Conservation (phyloP, 495 filamentous ascomycete genomes). For the Polyplosphaeria fusca region DNA sequence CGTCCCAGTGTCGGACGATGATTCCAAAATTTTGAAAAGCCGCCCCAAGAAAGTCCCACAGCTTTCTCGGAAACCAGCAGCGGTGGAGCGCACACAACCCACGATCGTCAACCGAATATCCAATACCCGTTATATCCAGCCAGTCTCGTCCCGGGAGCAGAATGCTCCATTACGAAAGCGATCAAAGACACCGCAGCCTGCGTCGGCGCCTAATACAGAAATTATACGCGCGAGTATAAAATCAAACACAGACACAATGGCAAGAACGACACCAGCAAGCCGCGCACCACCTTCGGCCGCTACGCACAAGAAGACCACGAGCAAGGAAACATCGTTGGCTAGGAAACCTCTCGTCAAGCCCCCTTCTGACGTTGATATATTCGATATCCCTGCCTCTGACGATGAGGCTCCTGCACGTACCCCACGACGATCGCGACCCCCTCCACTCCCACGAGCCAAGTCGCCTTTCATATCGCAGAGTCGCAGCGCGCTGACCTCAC, state of each 20-base stretch:
- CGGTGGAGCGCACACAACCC: background rate
- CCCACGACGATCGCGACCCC: constrained; percentile 2
- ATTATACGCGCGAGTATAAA: background rate
- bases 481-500: background rate
- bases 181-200: background rate
- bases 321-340: background rate
- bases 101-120: background rate
- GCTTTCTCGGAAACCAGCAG: background rate
- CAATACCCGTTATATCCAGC: too few species aligned
- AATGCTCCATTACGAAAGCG: background rate
- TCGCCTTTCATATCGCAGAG: background rate
- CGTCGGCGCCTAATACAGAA: background rate
- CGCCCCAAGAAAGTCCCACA: background rate
- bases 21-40: background rate
- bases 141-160: too few species aligned
- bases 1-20: constrained; percentile 37
- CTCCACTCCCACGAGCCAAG: constrained; percentile 1
- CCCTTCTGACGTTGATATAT: constrained; percentile 16
- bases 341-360: constrained; percentile 2
- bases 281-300: background rate
- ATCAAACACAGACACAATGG: constrained; percentile 1
- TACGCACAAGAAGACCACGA: constrained; percentile 1
- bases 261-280: constrained; percentile 3
- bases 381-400: constrained; percentile 30
- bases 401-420: constrained; percentile 9